Evolutionary conservation across 148 eudicot genomes (phyloP).

Genomic region (Fagopyrum homotropicum): DNA sequence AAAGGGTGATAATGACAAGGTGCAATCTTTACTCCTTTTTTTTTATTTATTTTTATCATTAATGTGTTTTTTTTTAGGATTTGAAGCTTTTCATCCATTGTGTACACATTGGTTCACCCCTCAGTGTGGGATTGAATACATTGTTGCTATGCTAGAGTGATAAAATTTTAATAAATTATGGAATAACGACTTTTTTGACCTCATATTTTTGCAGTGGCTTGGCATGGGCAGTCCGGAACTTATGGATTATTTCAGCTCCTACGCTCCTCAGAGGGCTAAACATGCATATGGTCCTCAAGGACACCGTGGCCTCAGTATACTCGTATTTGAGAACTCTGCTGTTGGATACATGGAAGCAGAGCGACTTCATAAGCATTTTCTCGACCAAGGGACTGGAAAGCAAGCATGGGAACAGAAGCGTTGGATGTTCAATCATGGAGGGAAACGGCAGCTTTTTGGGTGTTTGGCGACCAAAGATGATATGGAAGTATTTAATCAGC

Average conservation of each 20-base stretch:
- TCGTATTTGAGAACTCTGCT: slow-evolving; percentile 62
- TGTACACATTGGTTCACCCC: not conserved
- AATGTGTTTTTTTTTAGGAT: not conserved
- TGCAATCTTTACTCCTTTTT: slow-evolving; percentile 2
- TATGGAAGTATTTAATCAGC: slow-evolving; percentile 55
- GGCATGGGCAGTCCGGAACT: slow-evolving; percentile 92
- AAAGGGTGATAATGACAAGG: slow-evolving; percentile 46
- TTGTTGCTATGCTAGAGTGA: not conserved
- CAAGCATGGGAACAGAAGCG: slow-evolving; percentile 45
- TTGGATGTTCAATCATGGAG: slow-evolving; percentile 45
- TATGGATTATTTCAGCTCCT: slow-evolving; percentile 45
- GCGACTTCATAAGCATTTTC: slow-evolving; percentile 51
- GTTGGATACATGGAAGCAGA: slow-evolving; percentile 68
- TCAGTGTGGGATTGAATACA: not conserved
- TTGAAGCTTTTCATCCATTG: not conserved
- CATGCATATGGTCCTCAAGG: slow-evolving; percentile 85
- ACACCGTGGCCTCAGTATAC: slow-evolving; percentile 63
- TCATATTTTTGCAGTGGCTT: slow-evolving; percentile 4
- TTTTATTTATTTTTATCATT: not conserved
- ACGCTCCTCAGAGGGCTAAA: slow-evolving; percentile 41
- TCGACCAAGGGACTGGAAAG: slow-evolving; percentile 41
- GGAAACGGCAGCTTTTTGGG: slow-evolving; percentile 69
- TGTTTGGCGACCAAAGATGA: slow-evolving; percentile 60
- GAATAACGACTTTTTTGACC: not conserved
- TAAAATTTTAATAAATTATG: not conserved